Base-by-base conservation (phyloP, 129 eudicot genomes). In the Heracleum sosnowskyi region DNA sequence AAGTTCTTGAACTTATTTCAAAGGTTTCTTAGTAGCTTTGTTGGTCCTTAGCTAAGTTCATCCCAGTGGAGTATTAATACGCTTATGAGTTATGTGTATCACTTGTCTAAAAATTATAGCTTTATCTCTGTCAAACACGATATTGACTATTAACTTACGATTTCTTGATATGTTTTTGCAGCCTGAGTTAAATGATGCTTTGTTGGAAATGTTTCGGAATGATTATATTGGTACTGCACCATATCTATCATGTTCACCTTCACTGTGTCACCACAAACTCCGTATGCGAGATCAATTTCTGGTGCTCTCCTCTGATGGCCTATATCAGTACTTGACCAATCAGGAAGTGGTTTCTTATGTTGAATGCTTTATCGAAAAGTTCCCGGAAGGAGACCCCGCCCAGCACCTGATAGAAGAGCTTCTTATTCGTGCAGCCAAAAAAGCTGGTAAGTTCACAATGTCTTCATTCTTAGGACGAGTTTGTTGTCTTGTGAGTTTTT, bases 391-490 rank as follows among this genome's bases (percentile, higher is more conserved):
- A 33, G 99, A 96, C 81, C 99, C 99, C 42, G 99, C 99, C 51
- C 99, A 96, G 72, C 99, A 96, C 87, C 85, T 96, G 37, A 92
- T 96, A 66, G 99, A 96, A 83, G 99, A 96, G 90, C 97, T 96
- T 85, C 96, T 96, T 22, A 69, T 83, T 64, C 99, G 99, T 47
- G 99, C 99, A 75, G 99, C 99, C 75, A 96, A 90, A 75, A 96
- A 96, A 96, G 99, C 99, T 26, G 99, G 99, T 96, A 86, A 80
- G 8, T 53, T 62, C 22, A 12, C 36, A 73, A 12, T 37, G 33
- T 66, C 40, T 66, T 29, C 72, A 28, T 66, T 66, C 3, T 66
- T 28, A 13, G 0, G 4, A 7, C 0, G 24, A 66, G 72, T 11
- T 12, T 63, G 20, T 63, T 66, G 39, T 66, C 72, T 29, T 66